Evolutionary conservation across 805 yeast species (phyloP), one percentile per base, ranked within the genome.

Genomic region (Candida bentonensis): DNA sequence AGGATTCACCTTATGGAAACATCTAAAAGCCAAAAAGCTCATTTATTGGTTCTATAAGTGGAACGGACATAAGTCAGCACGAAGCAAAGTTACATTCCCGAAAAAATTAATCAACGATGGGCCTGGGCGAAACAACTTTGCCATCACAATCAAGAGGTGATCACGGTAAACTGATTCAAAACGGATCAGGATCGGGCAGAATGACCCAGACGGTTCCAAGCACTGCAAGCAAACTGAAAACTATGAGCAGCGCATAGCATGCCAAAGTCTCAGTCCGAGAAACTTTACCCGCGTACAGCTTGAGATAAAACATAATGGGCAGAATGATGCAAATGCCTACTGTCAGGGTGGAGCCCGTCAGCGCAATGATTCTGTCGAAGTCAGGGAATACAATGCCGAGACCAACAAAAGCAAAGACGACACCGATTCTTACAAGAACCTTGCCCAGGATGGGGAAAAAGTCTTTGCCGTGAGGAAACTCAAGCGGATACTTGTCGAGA

Each of bases 321-420:
- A 86, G 68, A 20, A 85, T 79, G 44, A 86, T 66, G 59, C 96
- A 87, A 27, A 86, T 76, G 2, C 79, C 66, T 59, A 84, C 82
- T 53, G 95, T 84, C 43, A 87, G 68, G 1, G 85, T 78, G 3
- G 89, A 74, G 4, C 96, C 96, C 51, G 85, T 61, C 40, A 87
- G 73, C 4, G 94, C 84, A 61, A 87, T 79, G 43, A 87, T 70
- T 52, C 75, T 75, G 55, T 86, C 96, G 58, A 87, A 87, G 44
- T 78, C 81, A 2, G 92, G 89, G 57, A 84, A 71, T 15, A 76
- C 42, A 23, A 82, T 69, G 0, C 94, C 78, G 42, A 81, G 62
- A 3, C 65, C 46, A 21, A 82, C 79, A 45, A 83, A 73, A 3
- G 70, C 42, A 0, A 70, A 60, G 54, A 82, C 80, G n/a, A 82